Evolutionary conservation across 2,329 filamentous ascomycete genomes (phyloP), one percentile per base, ranked within the genome.

Genomic region (Helotiales sp.): DNA sequence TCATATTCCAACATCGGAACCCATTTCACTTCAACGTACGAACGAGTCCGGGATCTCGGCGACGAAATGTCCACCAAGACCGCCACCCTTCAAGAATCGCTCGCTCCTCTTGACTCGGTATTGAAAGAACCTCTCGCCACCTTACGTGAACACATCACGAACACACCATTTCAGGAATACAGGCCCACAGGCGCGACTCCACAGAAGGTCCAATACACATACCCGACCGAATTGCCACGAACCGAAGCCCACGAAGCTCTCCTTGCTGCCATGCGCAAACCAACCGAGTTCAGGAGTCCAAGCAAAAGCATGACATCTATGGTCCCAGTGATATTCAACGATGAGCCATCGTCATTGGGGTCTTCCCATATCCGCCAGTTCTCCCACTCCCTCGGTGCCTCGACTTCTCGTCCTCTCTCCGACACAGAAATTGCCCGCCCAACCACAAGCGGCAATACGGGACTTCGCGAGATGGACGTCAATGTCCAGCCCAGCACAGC

Each of bases 181-280:
- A 83, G 87, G 43, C 87, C 92, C 0, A 98, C 96, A 0, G 95
- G 96, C 61, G 85, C 91, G 55, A 98, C 96, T 0, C 96, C 96
- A 0, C 88, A 91, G 75, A 96, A 94, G 80, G 82, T 85, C 32
- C 84, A 88, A 61, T 99, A 98, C 79, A 84, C 87, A n/a, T 97
- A 93, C 75, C 92, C 93, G 0, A 91, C 87, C 1, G 83, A 85
- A 1, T 84, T 99, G 1, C 96, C 96, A 3, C 88, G 89, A 28
- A 98, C 96, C 0, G 86, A 88, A 74, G 75, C 80, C 0, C 87
- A 89, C 74, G 85, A 89, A 13, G 80, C 78, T 13, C 80, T 91
- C 30, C 80, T 89, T 13, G 82, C 86, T 22, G 80, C 81, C 57
- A 73, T 86, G 47, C 71, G 81, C 73, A 76, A 45, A 50, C 65